These are phyloP conservation scores for Pascua guehoae DNA, from an alignment of 1,284 basidiomycete species.

Conservation along the genomic window DNA sequence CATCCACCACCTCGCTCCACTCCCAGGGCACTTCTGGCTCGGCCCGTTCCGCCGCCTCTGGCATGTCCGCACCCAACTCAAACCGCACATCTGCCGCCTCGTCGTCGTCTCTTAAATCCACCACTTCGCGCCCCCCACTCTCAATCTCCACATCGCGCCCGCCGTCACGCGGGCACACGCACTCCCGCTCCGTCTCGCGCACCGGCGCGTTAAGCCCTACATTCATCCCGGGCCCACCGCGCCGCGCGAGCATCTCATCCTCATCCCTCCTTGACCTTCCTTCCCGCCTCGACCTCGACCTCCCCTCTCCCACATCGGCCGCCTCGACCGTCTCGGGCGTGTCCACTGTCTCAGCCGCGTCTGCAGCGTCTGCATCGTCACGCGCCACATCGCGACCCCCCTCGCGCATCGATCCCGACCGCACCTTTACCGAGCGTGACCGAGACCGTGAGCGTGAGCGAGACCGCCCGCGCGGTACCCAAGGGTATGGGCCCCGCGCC, in stretches of 20 bases:
- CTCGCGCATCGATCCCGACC: not conserved
- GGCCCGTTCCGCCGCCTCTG: not conserved
- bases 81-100: not conserved
- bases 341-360: not conserved
- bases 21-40: not conserved
- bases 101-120: too few species aligned
- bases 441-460: not conserved
- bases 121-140: not conserved
- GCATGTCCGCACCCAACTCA: not conserved
- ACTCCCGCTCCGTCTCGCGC: slow-evolving; percentile 3
- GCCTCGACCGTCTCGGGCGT: not conserved
- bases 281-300: not conserved
- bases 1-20: not conserved
- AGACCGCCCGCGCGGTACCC: not conserved
- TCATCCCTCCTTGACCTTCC: not conserved
- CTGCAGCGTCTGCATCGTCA: not conserved
- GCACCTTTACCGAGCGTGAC: not conserved
- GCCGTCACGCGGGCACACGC: not conserved
- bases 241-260: slow-evolving; percentile 1
- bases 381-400: not conserved
- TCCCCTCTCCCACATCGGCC: not conserved
- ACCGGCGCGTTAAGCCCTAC: slow-evolving; percentile 6
- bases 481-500: too few species aligned
- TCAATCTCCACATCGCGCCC: slow-evolving; percentile 2
- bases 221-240: slow-evolving; percentile 3